Conservation (phyloP, 2,329 filamentous ascomycete species). For the Colletotrichum liaoningense region DNA sequence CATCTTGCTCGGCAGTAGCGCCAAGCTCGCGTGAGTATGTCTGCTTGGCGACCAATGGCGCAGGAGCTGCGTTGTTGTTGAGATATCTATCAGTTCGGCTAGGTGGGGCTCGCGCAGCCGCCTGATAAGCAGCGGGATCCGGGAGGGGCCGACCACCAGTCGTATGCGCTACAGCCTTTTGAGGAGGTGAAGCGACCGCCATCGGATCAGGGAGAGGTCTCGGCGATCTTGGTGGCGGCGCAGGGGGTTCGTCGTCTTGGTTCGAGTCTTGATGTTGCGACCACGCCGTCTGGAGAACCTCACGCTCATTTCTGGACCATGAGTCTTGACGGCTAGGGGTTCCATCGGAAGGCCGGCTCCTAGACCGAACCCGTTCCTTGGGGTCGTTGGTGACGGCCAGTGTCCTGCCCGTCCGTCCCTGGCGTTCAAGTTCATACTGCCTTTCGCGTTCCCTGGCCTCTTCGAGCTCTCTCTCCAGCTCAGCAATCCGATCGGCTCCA, state of each 20-base stretch:
- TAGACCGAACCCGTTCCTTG: constrained; percentile 45
- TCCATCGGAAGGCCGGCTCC: constrained; percentile 42
- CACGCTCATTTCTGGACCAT: constrained; percentile 73
- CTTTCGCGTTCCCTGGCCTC: constrained; percentile 70
- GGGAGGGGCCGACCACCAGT: constrained; percentile 65
- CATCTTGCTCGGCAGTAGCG: constrained; percentile 70
- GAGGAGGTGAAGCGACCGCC: constrained; percentile 40
- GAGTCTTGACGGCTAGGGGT: constrained; percentile 68
- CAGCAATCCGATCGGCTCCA: constrained; percentile 45
- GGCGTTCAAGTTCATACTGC: constrained; percentile 69
- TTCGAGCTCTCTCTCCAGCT: constrained; percentile 81
- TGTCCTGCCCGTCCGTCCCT: constrained; percentile 55
- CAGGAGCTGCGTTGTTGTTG: constrained; percentile 63
- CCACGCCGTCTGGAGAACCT: constrained; percentile 69
- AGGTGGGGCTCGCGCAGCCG: constrained; percentile 35
- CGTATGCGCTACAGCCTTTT: constrained; percentile 50
- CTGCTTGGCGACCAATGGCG: constrained; percentile 49
- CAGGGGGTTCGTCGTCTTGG: constrained; percentile 39
- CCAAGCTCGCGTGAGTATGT: constrained; percentile 67
- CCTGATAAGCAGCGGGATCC: constrained; percentile 53
- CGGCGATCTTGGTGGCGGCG: constrained; percentile 44
- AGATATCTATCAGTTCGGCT: constrained; percentile 70
- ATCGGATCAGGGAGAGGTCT: constrained; percentile 56
- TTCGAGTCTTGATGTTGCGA: constrained; percentile 53
- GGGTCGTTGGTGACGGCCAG: constrained; percentile 37